Evolutionary conservation across 129 eudicot genomes (phyloP), one percentile per base, ranked within the genome.

Genomic region (Saposhnikovia divaricata): DNA sequence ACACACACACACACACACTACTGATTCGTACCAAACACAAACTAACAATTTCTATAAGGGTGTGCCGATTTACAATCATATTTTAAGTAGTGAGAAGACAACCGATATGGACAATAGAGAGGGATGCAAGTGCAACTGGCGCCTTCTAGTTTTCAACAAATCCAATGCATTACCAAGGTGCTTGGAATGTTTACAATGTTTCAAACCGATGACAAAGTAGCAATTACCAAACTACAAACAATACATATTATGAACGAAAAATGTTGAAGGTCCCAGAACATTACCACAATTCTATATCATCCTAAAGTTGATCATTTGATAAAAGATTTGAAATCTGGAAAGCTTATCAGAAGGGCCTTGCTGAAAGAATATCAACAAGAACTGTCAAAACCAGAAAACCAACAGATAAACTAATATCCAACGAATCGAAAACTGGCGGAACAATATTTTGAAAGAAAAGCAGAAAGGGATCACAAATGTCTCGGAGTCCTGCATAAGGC

Each of bases 381-480:
- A 59, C 34, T 0, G 34, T 6, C 69, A 61, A 61, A 61, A 75
- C 87, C 88, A 21, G 28, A 9, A 61, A 61, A n/a, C 5, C 34
- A 61, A 61, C 69, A n/a, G 69, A 9, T n/a, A 9, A 13, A 13
- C 69, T 61, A n/a, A 61, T 2, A 61, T 61, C 37, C 15, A 61
- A 23, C 0, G 6, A 16, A n/a, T 61, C 28, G 34, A 90, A 88
- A 38, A 94, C 38, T 0, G 98, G 98, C 1, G 98, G 98, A 63
- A 90, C 90, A 37, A 92, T 84, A 68, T 82, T 82, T 91, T 92
- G 86, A 46, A 94, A 94, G 37, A 92, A 77, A 68, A 82, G 90
- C 89, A 94, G 77, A 68, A 87, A 94, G 4, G 98, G 97, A 89
- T 94, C 98, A 82, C 92, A 94, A 48, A 94, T 28, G 46, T 94